These are phyloP conservation scores for Penicillium riverlandense DNA, from an alignment of 495 filamentous ascomycete genomes.

Conservation along the genomic window DNA sequence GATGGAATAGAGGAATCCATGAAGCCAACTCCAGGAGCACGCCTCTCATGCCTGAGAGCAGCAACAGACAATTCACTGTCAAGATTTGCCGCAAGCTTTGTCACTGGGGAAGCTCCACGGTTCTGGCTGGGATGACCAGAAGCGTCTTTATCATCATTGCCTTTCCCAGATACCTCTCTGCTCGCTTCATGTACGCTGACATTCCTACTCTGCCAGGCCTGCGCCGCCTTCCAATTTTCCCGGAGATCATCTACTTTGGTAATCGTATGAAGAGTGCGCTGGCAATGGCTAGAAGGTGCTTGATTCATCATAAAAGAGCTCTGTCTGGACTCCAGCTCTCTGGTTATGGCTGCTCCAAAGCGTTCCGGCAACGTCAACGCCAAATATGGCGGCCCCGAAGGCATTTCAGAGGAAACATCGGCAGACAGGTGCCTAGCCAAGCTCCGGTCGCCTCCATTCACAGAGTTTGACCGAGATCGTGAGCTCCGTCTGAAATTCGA, in stretches of 20 bases:
- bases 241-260: slow-evolving; percentile 16
- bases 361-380: slow-evolving; percentile 24
- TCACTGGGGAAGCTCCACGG: not conserved
- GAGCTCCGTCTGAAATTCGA: slow-evolving; percentile 25
- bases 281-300: slow-evolving; percentile 4
- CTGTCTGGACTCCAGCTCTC: slow-evolving; percentile 21
- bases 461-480: slow-evolving; percentile 23
- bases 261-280: slow-evolving; percentile 5
- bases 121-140: no score
- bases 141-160: no score
- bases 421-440: not conserved
- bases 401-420: not conserved
- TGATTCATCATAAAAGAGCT: slow-evolving; percentile 15
- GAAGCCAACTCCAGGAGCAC: not conserved
- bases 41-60: slow-evolving; percentile 15
- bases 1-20: no score
- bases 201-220: slow-evolving; percentile 15
- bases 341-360: slow-evolving; percentile 26
- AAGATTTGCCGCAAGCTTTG: slow-evolving; percentile 10
- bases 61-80: slow-evolving; percentile 26
- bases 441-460: slow-evolving; percentile 10
- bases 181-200: not conserved
- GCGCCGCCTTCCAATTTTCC: slow-evolving; percentile 20
- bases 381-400: slow-evolving; percentile 12
- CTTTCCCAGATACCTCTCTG: not conserved